Percentiles rank a stretch among this genome's conserved stretches.
Conservation (phyloP, 2,329 filamentous ascomycete genomes). For the Hypoxylon sp. region DNA sequence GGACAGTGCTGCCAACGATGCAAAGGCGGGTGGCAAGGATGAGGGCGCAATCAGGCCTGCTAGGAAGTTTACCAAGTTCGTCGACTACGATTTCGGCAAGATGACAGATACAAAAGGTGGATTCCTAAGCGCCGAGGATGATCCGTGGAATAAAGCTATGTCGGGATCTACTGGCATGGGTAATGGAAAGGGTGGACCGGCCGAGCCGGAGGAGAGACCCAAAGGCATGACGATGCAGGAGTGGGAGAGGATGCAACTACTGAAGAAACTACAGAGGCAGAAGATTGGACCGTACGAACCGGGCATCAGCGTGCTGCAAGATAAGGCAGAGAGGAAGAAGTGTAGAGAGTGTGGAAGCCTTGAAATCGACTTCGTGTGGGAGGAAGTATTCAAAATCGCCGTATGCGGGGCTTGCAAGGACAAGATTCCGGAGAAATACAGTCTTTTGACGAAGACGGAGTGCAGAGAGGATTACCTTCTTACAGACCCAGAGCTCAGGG, state of each 20-base stretch:
- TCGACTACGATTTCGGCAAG: constrained; percentile 97
- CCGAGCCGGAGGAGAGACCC: constrained; percentile 70
- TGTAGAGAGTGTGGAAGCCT: constrained; percentile 84
- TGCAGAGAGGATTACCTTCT: constrained; percentile 93
- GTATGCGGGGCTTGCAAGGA: constrained; percentile 91
- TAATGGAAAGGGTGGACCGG: constrained; percentile 47
- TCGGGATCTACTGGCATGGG: constrained; percentile 55
- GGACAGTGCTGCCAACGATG: constrained; percentile 44
- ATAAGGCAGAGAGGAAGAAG: constrained; percentile 71
- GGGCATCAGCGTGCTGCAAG: constrained; percentile 76
- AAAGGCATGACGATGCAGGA: constrained; percentile 88
- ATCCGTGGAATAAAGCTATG: constrained; percentile 85
- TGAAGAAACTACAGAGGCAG: constrained; percentile 74
- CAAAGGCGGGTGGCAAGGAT: constrained; percentile 46
- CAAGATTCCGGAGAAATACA: constrained; percentile 89
- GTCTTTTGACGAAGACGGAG: constrained; percentile 94
- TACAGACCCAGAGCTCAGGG: constrained; percentile 95
- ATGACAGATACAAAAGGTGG: constrained; percentile 99
- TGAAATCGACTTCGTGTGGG: constrained; percentile 96
- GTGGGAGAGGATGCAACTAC: constrained; percentile 85
- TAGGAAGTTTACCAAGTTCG: constrained; percentile 89
- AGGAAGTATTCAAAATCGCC: constrained; percentile 78
- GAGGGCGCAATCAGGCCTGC: constrained; percentile 72
- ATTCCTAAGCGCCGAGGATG: constrained; percentile 89
- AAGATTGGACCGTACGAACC: constrained; percentile 89